These are phyloP conservation scores for Apiospora koreana DNA, from an alignment of 2,329 filamentous ascomycete genomes.

Conservation along the genomic window DNA sequence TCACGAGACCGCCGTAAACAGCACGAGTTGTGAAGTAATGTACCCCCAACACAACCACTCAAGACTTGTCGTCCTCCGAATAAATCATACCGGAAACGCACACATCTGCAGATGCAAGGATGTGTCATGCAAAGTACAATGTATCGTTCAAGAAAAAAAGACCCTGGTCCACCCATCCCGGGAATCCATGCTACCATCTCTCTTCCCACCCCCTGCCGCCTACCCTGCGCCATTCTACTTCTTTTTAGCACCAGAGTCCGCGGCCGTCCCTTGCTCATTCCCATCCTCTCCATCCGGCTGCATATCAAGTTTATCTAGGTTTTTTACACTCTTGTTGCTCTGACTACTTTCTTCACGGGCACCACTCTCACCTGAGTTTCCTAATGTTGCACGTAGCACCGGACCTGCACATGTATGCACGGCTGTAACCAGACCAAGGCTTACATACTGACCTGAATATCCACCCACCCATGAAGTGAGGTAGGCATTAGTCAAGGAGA, in stretches of 20 bases:
- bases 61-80: background rate
- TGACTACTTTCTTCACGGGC: background rate
- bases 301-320: background rate
- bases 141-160: background rate
- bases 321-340: background rate
- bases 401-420: constrained; percentile 5
- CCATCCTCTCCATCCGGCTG: background rate
- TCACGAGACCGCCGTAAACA: background rate
- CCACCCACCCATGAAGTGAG: background rate
- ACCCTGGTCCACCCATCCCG: background rate
- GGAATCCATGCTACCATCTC: background rate
- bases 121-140: background rate
- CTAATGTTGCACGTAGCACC: background rate
- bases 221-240: too few relatives aligned
- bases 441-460: background rate
- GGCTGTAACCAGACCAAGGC: background rate
- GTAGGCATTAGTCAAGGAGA: background rate
- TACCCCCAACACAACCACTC: too few relatives aligned
- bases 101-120: background rate
- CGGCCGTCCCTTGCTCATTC: background rate
- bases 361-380: background rate
- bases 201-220: background rate
- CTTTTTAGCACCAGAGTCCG: background rate
- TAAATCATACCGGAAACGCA: background rate
- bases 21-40: too few relatives aligned